These are phyloP conservation scores for Raphanus hybrid DNA, from an alignment of 441 rosid genomes.

Conservation along the genomic window DNA sequence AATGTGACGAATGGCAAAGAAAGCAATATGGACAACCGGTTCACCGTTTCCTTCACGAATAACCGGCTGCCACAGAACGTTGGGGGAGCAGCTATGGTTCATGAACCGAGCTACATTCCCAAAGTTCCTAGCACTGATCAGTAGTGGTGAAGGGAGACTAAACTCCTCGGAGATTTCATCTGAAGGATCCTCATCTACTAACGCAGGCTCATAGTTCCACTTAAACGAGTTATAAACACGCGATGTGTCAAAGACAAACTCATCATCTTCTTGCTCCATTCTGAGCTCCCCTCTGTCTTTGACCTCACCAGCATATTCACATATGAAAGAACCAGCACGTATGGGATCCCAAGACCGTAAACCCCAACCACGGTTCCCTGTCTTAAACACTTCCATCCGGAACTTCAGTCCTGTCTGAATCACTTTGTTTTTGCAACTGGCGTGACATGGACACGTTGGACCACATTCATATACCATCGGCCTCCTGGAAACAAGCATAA, in stretches of 20 bases:
- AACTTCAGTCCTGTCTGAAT: slow-evolving; percentile 54
- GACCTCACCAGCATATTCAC: slow-evolving; percentile 65
- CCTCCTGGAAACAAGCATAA: slow-evolving; percentile 51
- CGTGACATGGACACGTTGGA: slow-evolving; percentile 50
- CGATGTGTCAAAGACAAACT: slow-evolving; percentile 49
- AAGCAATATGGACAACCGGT: slow-evolving; percentile 52
- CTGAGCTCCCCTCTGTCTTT: slow-evolving; percentile 39
- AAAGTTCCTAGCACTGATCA: slow-evolving; percentile 50
- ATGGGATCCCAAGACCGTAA: slow-evolving; percentile 61
- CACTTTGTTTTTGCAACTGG: slow-evolving; percentile 56
- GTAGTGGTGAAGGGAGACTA: slow-evolving; percentile 48
- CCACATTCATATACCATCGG: slow-evolving; percentile 60
- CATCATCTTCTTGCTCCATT: slow-evolving; percentile 49
- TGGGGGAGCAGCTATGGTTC: slow-evolving; percentile 67
- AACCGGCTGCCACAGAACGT: slow-evolving; percentile 65
- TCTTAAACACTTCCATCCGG: slow-evolving; percentile 61
- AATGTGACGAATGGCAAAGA: slow-evolving; percentile 56
- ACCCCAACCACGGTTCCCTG: slow-evolving; percentile 66
- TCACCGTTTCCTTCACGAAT: slow-evolving; percentile 40
- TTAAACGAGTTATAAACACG: slow-evolving; percentile 45
- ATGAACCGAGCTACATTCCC: slow-evolving; percentile 71
- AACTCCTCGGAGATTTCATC: slow-evolving; percentile 39
- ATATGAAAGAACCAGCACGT: slow-evolving; percentile 63
- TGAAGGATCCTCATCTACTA: slow-evolving; percentile 43
- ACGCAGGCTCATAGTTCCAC: slow-evolving; percentile 50